Conservation (phyloP, 2,329 filamentous ascomycete species). For the Verticillium alfalfae region DNA sequence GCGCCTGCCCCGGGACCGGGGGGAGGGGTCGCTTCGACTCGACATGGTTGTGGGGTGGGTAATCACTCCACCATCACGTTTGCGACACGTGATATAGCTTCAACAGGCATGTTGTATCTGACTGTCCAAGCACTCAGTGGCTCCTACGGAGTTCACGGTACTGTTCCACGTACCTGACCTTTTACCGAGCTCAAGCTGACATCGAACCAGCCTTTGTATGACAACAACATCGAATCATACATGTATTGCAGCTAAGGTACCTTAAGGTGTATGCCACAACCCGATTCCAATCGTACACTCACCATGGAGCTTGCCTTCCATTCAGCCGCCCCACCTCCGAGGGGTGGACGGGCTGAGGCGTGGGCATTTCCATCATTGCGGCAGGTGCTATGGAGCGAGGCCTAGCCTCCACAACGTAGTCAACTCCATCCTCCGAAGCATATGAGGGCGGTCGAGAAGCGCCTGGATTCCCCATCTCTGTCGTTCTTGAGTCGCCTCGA, state of each 20-base stretch:
- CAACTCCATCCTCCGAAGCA: constrained; percentile 67
- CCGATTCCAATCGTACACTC: background rate
- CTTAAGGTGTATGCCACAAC: too few species aligned
- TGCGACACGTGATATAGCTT: too few species aligned
- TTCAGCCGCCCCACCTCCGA: constrained; percentile 30
- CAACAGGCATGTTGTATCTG: too few species aligned
- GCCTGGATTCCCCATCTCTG: constrained; percentile 16
- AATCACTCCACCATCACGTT: too few species aligned
- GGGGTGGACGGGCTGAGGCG: constrained; percentile 33
- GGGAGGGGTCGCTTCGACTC: background rate
- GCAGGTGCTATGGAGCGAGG: constrained; percentile 50
- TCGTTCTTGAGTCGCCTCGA: constrained; percentile 3
- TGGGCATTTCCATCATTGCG: constrained; percentile 22
- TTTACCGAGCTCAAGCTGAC: too few species aligned
- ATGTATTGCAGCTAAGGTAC: too few species aligned
- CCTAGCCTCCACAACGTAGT: constrained; percentile 64
- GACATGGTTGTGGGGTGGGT: too few species aligned
- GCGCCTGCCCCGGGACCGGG: background rate
- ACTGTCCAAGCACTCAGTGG: too few species aligned
- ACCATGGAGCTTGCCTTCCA: background rate
- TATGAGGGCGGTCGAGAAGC: constrained; percentile 66
- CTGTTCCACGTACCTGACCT: too few species aligned
- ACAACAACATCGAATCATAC: too few species aligned
- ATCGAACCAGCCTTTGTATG: too few species aligned
- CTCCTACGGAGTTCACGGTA: too few species aligned